These are phyloP conservation scores for Lithohypha guttulata DNA, from an alignment of 2,329 filamentous ascomycete genomes.

Conservation along the genomic window DNA sequence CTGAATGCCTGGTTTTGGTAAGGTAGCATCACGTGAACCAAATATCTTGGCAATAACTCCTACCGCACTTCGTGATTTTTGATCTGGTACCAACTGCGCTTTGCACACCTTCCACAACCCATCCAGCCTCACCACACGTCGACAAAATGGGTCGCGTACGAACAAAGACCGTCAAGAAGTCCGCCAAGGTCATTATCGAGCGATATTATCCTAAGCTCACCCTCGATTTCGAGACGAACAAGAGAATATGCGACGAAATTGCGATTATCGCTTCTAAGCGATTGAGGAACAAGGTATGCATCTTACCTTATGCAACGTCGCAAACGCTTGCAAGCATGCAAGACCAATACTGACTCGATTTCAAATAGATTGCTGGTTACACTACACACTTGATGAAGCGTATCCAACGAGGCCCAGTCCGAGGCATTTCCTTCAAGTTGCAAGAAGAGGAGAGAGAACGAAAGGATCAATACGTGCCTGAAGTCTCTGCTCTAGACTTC, in stretches of 20 bases:
- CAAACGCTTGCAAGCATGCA: neutral
- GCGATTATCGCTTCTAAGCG: conserved; percentile 99
- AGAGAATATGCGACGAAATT: conserved; percentile 99
- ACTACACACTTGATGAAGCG: conserved; percentile 99
- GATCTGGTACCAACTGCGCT: neutral
- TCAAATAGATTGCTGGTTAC: conserved; percentile 79
- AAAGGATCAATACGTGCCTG: conserved; percentile 99
- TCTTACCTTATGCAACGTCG: neutral
- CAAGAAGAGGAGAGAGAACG: conserved; percentile 99
- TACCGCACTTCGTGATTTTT: no score
- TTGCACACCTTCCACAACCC: neutral
- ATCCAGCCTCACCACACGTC: no score
- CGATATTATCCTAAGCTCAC: conserved; percentile 95
- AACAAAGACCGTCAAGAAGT: conserved; percentile 61
- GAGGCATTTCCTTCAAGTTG: conserved; percentile 99
- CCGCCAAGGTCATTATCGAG: conserved; percentile 99
- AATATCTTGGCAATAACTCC: no score
- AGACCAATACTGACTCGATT: conserved; percentile 7
- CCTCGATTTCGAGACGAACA: conserved; percentile 99
- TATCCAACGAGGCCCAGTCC: conserved; percentile 97
- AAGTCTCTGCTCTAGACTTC: conserved; percentile 98
- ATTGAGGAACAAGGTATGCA: conserved; percentile 88
- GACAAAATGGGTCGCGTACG: conserved; percentile 42
- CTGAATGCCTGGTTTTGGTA: no score
- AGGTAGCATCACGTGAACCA: no score